Evolutionary conservation across 2,329 filamentous ascomycete species (phyloP).

Genomic region (Colletotrichum spaethianum): DNA sequence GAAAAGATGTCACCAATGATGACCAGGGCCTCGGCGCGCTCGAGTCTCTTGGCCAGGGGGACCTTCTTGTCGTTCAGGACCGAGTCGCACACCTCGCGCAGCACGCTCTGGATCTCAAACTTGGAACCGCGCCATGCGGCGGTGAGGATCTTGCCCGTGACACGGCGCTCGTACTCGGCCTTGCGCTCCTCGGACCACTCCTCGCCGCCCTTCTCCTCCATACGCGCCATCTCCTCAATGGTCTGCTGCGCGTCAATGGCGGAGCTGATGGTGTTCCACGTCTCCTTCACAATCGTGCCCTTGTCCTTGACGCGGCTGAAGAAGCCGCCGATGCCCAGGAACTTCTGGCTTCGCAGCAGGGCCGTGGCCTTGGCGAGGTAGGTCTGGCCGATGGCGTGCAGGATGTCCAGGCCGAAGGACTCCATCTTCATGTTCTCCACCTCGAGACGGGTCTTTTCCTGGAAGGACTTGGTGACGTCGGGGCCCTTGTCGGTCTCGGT

Average conservation of each 20-base stretch:
- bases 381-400: conserved; percentile 93
- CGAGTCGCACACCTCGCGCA: conserved; percentile 93
- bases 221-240: conserved; percentile 98
- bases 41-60: conserved; percentile 85
- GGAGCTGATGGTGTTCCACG: conserved; percentile 96
- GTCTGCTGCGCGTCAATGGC: conserved; percentile 98
- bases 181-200: conserved; percentile 99
- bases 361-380: conserved; percentile 90
- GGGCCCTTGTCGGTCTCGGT: conserved; percentile 93
- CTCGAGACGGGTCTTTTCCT: conserved; percentile 94
- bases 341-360: conserved; percentile 95
- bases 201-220: conserved; percentile 94
- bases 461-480: conserved; percentile 90
- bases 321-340: conserved; percentile 95
- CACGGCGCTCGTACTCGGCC: conserved; percentile 93
- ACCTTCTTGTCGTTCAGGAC: conserved; percentile 87
- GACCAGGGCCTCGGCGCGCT: conserved; percentile 90
- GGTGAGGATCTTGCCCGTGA: conserved; percentile 97
- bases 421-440: conserved; percentile 99
- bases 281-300: conserved; percentile 96
- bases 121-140: conserved; percentile 97
- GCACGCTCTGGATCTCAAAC: conserved; percentile 97
- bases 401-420: conserved; percentile 94
- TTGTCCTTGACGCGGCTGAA: conserved; percentile 96
- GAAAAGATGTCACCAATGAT: conserved; percentile 91